Evolutionary conservation across 192 early-diverging fungal species (phyloP), one percentile per base, ranked within the genome.

Genomic region (Backusella westeae): DNA sequence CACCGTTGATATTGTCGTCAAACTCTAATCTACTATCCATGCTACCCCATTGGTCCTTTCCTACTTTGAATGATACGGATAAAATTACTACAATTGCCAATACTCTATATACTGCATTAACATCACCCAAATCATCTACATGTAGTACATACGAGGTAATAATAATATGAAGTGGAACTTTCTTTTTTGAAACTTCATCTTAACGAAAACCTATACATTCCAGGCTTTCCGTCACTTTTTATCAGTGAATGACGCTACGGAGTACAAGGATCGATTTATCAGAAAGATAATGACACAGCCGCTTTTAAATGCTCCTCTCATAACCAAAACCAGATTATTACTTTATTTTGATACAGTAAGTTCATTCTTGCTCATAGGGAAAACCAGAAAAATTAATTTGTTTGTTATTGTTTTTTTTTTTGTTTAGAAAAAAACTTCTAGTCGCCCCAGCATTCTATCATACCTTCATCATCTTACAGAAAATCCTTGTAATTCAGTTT

Each of bases 331-430:
- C 8, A 29, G 23, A 26, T 4, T 63, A 29, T 63, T 63, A 32
- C 56, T 63, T 29, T 63, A 63, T 29, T 63, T 21, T 63, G 56
- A 63, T 63, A 63, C 56, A 63, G 56, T 63, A 63, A 63, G 23
- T 63, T 63, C 0, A 63, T 29, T 21, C 14, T 21, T 26, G 9
- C 4, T 29, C n/a, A 10, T 23, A 63, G 2, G 53, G 23, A 23
- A 63, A 63, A 59, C 32, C 1, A n/a, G 1, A 63, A 63, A 63
- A 29, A 29, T 26, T 63, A 63, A 63, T 21, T 44, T 63, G 7
- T 63, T 63, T 63, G 26, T 14, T 63, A 6, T 63, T 63, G 8
- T 59, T 59, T 59, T 21, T 59, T 21, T 59, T 12, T 63, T 59
- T 21, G 8, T 59, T 23, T 63, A 63, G 56, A 63, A 63, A 63